phyloP scores from a whole-genome alignment of 179 eudicot genomes.

The Drosera spatulata region DNA sequence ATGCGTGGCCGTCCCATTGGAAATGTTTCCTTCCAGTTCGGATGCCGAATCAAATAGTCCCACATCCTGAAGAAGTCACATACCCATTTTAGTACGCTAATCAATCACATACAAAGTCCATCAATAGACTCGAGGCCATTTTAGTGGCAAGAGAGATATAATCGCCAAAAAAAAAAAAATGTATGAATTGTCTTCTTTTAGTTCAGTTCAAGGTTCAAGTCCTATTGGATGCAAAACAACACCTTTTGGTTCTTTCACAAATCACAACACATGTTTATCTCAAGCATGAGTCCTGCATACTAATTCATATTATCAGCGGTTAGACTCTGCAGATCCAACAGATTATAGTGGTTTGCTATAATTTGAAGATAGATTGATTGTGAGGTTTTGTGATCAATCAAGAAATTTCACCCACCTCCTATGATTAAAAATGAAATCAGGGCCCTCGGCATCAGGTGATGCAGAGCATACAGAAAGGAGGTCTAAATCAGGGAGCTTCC shows the following conservation, averaged over 20 bases:
- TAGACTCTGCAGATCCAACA: too few species aligned
- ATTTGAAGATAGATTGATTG: too few species aligned
- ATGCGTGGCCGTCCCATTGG: conserved; percentile 48
- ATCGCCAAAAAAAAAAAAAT: too few species aligned
- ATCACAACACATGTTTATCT: conserved; percentile 19
- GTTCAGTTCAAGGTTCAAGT: neutral
- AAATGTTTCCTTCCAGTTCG: conserved; percentile 63
- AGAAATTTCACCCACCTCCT: too few species aligned
- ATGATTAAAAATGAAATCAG: conserved; percentile 27
- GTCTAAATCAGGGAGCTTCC: conserved; percentile 50
- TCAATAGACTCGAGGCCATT: neutral
- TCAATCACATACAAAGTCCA: neutral
- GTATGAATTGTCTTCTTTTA: neutral
- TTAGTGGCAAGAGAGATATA: too few species aligned
- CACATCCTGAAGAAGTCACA: conserved; percentile 35
- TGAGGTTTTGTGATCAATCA: too few species aligned
- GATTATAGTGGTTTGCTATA: too few species aligned
- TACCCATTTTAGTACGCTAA: neutral
- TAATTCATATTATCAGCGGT: too few species aligned
- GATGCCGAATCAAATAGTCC: conserved; percentile 54
- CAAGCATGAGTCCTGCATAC: too few species aligned
- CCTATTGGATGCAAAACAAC: neutral
- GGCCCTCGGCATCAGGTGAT: conserved; percentile 89
- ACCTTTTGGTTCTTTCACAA: conserved; percentile 50
- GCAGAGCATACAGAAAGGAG: conserved; percentile 58